Conservation (phyloP, 345 rosid species). For the Corymbia maculata region DNA sequence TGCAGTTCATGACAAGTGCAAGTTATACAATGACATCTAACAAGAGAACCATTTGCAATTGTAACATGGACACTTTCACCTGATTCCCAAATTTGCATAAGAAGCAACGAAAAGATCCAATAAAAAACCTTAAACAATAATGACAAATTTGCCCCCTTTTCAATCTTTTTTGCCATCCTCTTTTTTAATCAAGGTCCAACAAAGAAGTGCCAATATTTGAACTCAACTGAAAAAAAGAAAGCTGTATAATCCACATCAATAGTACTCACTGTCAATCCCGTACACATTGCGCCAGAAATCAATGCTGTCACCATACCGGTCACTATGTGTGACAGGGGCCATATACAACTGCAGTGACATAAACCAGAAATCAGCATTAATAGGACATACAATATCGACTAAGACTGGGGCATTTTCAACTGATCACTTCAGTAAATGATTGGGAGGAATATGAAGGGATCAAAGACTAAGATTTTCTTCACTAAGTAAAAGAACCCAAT, state of each 20-base stretch:
- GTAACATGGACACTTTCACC: neutral
- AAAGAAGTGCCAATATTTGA: neutral
- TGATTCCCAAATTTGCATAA: neutral
- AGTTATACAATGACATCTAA: neutral
- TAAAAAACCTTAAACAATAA: neutral
- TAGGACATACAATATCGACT: neutral
- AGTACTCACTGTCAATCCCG: constrained; percentile 93
- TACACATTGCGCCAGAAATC: constrained; percentile 97
- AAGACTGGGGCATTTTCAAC: neutral
- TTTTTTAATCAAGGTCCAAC: neutral
- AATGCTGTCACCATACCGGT: constrained; percentile 84
- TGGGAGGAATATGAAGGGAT: neutral
- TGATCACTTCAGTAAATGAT: neutral
- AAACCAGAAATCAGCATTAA: neutral
- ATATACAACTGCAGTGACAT: constrained; percentile 59
- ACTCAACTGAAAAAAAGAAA: neutral
- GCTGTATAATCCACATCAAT: neutral
- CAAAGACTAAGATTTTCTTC: neutral
- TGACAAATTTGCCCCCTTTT: neutral
- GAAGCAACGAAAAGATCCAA: neutral
- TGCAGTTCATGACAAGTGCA: neutral
- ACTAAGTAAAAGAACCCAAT: neutral
- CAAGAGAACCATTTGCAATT: neutral
- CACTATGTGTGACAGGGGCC: constrained; percentile 93
- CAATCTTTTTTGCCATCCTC: neutral